Conservation (phyloP, 768 basidiomycete species). For the Mycena galericulata region DNA sequence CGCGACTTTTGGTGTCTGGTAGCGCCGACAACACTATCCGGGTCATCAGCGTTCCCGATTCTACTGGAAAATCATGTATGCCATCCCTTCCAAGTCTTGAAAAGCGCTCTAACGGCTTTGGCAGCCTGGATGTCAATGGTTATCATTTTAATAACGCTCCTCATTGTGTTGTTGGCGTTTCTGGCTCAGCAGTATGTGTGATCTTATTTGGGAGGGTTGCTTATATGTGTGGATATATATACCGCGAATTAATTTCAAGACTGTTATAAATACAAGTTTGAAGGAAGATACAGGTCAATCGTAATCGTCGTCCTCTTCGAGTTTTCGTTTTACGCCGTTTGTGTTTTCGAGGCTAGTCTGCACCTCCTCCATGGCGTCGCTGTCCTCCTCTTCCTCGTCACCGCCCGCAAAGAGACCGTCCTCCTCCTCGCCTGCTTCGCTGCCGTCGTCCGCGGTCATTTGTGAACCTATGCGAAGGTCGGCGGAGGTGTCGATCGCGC, state of each 20-base stretch:
- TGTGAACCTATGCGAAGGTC: slow-evolving; percentile 68
- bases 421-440: slow-evolving; percentile 78
- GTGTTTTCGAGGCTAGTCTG: slow-evolving; percentile 62
- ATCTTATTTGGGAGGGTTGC: slow-evolving; percentile 4
- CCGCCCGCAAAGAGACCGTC: slow-evolving; percentile 84
- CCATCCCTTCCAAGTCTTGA: slow-evolving; percentile 32
- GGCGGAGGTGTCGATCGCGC: slow-evolving; percentile 72
- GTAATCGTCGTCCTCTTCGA: slow-evolving; percentile 91
- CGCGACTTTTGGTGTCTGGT: slow-evolving; percentile 85
- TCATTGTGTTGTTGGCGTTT: slow-evolving; percentile 46
- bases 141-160: slow-evolving; percentile 47
- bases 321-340: slow-evolving; percentile 80
- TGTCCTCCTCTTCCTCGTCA: slow-evolving; percentile 81
- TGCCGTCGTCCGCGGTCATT: slow-evolving; percentile 67
- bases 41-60: slow-evolving; percentile 77
- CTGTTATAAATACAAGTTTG: slow-evolving; percentile 38
- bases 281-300: slow-evolving; percentile 36
- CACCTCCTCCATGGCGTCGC: slow-evolving; percentile 86
- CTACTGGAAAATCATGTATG: slow-evolving; percentile 66
- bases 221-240: slow-evolving; percentile 25
- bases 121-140: slow-evolving; percentile 48
- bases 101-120: background rate
- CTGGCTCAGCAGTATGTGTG: slow-evolving; percentile 30
- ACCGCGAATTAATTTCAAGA: slow-evolving; percentile 28
- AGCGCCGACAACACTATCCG: slow-evolving; percentile 92